These are phyloP conservation scores for Saccharomycopsis hybrid DNA, from an alignment of 1,139 yeast genomes.

Conservation along the genomic window DNA sequence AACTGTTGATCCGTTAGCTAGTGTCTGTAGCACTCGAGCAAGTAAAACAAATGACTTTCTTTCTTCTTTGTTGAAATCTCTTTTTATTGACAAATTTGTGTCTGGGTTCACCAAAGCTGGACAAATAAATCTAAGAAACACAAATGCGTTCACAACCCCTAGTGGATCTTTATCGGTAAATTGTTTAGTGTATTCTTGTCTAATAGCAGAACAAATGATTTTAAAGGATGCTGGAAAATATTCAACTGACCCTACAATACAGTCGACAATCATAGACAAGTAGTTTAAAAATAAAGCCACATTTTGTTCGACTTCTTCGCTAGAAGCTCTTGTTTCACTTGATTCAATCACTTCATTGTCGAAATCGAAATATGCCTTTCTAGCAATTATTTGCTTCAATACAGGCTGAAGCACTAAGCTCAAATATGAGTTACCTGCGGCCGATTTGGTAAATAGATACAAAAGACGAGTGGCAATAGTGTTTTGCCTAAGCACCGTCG, in stretches of 20 bases:
- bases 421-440: slow-evolving; percentile 53
- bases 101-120: slow-evolving; percentile 73
- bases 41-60: slow-evolving; percentile 48
- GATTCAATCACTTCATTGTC: slow-evolving; percentile 52
- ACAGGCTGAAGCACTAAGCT: slow-evolving; percentile 30
- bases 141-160: slow-evolving; percentile 80
- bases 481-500: slow-evolving; percentile 73
- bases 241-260: slow-evolving; percentile 49
- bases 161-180: slow-evolving; percentile 39
- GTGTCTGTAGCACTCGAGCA: slow-evolving; percentile 78
- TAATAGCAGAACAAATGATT: slow-evolving; percentile 67
- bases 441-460: slow-evolving; percentile 61
- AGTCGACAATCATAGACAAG: slow-evolving; percentile 52
- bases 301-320: slow-evolving; percentile 37
- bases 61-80: slow-evolving; percentile 37
- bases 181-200: slow-evolving; percentile 28
- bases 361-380: slow-evolving; percentile 57
- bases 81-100: not conserved
- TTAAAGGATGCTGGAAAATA: slow-evolving; percentile 70
- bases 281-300: slow-evolving; percentile 49
- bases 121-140: slow-evolving; percentile 78
- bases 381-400: slow-evolving; percentile 28
- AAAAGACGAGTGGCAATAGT: slow-evolving; percentile 76
- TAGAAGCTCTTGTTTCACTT: too few relatives aligned
- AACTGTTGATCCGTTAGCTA: slow-evolving; percentile 61